Percentiles rank a stretch among this genome's conserved stretches.
These are phyloP conservation scores for Xanthoconium stramineum DNA, from an alignment of 768 basidiomycete species.

Conservation along the genomic window DNA sequence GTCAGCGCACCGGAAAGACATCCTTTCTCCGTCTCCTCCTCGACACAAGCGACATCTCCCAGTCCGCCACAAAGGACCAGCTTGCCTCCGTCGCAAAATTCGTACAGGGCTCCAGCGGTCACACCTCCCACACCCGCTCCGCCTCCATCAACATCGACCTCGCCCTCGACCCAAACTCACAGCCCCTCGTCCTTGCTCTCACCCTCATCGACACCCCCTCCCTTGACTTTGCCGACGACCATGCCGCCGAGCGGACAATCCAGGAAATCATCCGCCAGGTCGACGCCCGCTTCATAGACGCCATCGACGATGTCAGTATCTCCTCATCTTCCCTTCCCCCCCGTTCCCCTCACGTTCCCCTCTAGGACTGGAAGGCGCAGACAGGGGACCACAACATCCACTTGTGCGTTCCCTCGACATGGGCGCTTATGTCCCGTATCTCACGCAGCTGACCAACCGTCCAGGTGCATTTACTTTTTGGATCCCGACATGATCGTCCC, in stretches of 20 bases:
- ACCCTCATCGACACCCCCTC: slow-evolving; percentile 82
- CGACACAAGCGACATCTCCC: slow-evolving; percentile 71
- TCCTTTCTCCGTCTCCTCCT: slow-evolving; percentile 82
- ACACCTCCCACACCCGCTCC: slow-evolving; percentile 69
- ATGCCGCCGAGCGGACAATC: slow-evolving; percentile 58
- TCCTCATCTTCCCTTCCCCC: slow-evolving; percentile 16
- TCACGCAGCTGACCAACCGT: slow-evolving; percentile 18
- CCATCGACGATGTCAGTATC: slow-evolving; percentile 70
- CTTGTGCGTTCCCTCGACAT: slow-evolving; percentile 48
- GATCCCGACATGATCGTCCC: slow-evolving; percentile 81
- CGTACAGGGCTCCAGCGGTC: slow-evolving; percentile 68
- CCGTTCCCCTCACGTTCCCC: slow-evolving; percentile 18
- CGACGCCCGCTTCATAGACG: slow-evolving; percentile 70
- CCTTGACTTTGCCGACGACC: slow-evolving; percentile 68
- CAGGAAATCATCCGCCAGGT: slow-evolving; percentile 68
- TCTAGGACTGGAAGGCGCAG: slow-evolving; percentile 68
- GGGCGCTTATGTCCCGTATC: slow-evolving; percentile 30
- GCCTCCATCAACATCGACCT: slow-evolving; percentile 70
- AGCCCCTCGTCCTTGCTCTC: slow-evolving; percentile 53
- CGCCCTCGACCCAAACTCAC: slow-evolving; percentile 46
- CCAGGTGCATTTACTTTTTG: slow-evolving; percentile 83
- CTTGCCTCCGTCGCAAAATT: slow-evolving; percentile 79
- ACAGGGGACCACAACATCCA: slow-evolving; percentile 77
- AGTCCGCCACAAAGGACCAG: slow-evolving; percentile 65
- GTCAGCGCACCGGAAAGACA: slow-evolving; percentile 81